A percentile compares a stretch with the other conserved stretches of the same genome.
Conservation (phyloP, 2,329 filamentous ascomycete genomes). For the Fusarium nanum region DNA sequence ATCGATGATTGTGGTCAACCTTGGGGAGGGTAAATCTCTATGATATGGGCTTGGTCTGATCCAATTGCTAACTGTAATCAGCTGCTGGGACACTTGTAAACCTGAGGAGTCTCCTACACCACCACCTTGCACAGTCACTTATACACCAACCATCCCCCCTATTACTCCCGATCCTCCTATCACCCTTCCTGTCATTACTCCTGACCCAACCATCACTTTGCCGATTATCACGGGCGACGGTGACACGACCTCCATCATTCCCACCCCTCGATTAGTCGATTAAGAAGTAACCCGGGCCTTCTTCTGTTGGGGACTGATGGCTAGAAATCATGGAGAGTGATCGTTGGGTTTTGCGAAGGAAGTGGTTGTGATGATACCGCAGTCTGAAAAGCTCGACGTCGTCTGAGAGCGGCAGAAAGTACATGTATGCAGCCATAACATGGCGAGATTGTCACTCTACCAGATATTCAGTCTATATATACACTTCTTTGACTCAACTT, state of each 20-base stretch:
- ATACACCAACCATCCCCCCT: slow-evolving; percentile 17
- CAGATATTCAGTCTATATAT: background rate
- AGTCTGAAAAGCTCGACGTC: background rate
- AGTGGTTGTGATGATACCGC: background rate
- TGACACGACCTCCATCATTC: background rate
- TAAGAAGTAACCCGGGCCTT: background rate
- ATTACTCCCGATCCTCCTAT: background rate
- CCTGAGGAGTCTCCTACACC: slow-evolving; percentile 38
- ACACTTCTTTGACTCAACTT: background rate
- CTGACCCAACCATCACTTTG: slow-evolving; percentile 1
- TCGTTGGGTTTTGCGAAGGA: background rate
- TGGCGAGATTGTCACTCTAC: background rate
- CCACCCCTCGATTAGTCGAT: background rate
- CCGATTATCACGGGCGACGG: background rate
- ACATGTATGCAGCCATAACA: background rate
- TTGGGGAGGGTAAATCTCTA: slow-evolving; percentile 46
- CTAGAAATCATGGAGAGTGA: background rate
- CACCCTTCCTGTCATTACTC: slow-evolving; percentile 1
- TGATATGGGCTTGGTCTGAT: background rate
- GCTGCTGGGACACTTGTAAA: slow-evolving; percentile 49
- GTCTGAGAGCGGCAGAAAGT: background rate
- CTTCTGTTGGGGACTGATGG: background rate
- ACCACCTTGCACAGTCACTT: slow-evolving; percentile 39
- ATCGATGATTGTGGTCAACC: slow-evolving; percentile 44
- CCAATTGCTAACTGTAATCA: slow-evolving; percentile 20